A percentile compares a stretch with the other conserved stretches of the same genome.
Conservation (phyloP, 768 basidiomycete genomes). For the Kwoniella newhampshirensis region DNA sequence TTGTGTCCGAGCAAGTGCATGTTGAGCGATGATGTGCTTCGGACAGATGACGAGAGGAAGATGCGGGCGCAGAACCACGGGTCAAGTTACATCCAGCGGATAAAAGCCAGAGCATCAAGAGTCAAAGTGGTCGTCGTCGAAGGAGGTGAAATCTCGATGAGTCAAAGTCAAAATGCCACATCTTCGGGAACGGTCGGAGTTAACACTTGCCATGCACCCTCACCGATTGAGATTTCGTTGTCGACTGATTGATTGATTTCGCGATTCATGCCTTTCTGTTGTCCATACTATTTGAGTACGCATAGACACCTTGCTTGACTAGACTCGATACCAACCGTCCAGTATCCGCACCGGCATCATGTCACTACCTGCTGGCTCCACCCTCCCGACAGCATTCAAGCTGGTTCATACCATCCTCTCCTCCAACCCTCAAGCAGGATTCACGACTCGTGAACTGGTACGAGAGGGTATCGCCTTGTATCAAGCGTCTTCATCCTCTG, state of each 20-base stretch:
- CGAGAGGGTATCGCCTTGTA: constrained; percentile 12
- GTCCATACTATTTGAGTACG: too few relatives aligned
- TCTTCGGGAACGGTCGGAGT: constrained; percentile 4
- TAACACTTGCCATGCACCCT: background rate
- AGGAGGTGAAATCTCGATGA: background rate
- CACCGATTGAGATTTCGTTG: too few relatives aligned
- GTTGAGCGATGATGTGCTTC: constrained; percentile 2
- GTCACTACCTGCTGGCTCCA: constrained; percentile 7
- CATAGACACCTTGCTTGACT: too few relatives aligned
- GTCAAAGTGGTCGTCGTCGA: background rate
- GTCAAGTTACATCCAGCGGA: too few relatives aligned
- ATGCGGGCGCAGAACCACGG: too few relatives aligned
- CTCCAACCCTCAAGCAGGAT: background rate
- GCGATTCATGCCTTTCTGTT: too few relatives aligned
- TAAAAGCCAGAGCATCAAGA: too few relatives aligned
- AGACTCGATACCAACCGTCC: too few relatives aligned
- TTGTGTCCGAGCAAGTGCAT: constrained; percentile 83
- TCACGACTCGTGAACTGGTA: constrained; percentile 15
- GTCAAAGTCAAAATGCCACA: background rate
- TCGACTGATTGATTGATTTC: too few relatives aligned
- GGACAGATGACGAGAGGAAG: background rate
- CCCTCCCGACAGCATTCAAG: constrained; percentile 10
- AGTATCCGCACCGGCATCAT: background rate
- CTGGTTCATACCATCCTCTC: constrained; percentile 18
- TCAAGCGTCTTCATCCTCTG: constrained; percentile 5